Conservation (phyloP, 805 yeast genomes). For the Priceomyces carsonii region DNA sequence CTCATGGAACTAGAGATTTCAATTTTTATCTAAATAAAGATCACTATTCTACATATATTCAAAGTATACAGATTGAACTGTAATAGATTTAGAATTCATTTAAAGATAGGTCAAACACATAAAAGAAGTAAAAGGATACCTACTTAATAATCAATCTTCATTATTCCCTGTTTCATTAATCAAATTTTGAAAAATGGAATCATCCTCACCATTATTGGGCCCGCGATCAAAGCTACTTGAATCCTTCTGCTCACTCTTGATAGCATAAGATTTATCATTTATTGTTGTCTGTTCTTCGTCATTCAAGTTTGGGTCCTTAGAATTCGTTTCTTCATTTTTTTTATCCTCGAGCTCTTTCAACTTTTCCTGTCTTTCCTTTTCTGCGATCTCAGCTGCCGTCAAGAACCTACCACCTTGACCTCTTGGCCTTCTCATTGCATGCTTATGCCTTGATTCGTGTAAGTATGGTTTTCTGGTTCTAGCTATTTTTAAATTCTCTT, state of each 20-base stretch:
- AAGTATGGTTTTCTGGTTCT: slow-evolving; percentile 91
- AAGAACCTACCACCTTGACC: slow-evolving; percentile 98
- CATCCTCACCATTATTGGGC: slow-evolving; percentile 12
- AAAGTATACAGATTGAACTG: no score
- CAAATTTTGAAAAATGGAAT: slow-evolving; percentile 18
- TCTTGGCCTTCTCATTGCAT: slow-evolving; percentile 98
- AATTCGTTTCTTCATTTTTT: slow-evolving; percentile 8
- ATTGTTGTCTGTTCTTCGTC: not conserved
- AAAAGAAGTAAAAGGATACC: no score
- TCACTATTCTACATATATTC: not conserved
- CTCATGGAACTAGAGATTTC: not conserved
- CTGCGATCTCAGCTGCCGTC: slow-evolving; percentile 76
- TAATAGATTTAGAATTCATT: no score
- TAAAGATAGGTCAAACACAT: no score
- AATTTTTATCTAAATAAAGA: not conserved
- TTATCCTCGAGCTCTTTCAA: slow-evolving; percentile 34
- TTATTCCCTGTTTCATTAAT: slow-evolving; percentile 11
- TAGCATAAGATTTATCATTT: not conserved
- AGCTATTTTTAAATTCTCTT: slow-evolving; percentile 83
- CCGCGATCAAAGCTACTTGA: slow-evolving; percentile 1
- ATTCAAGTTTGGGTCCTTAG: not conserved
- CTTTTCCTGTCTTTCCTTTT: slow-evolving; percentile 42
- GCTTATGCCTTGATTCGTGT: slow-evolving; percentile 97
- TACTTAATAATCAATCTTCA: slow-evolving; percentile 4
- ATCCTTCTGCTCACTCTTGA: slow-evolving; percentile 1